Base-by-base conservation (phyloP, 1,139 yeast species). In the Pichia sp. region DNA sequence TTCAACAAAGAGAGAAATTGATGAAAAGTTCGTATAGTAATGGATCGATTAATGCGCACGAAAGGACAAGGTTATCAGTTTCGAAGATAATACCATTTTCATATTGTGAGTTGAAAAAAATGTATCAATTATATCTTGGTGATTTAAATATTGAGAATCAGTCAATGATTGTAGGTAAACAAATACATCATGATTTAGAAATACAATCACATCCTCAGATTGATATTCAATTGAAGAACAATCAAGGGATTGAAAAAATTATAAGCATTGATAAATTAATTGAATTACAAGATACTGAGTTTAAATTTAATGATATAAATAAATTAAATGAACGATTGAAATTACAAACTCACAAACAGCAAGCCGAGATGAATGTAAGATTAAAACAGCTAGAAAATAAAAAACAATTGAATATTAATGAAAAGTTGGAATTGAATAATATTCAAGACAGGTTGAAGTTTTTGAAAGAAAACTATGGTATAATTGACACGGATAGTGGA, bases 111-210 rank as follows among this genome's bases (percentile, higher is more conserved):
- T 49, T 62, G 8, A 55, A 56, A 39, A 50, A 38, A 20, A 45
- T 60, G 48, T 61, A 53, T 40, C 48, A 58, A 18, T 30, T 62
- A 15, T 62, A 58, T 37, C 37, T 50, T 15, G 55, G 56, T 4
- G 47, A 46, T 3, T 23, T 41, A n/a, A 57, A 56, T 20, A 65
- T 63, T 23, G 53, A 48, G 22, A 65, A 68, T 1, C 58, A 53
- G 7, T 62, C 68, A 3, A 71, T 76, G 69, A 53, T 49, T 15
- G 51, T 62, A 20, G 85, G 83, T 1, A 59, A 62, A 15, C 52
- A 54, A 27, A 66, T 66, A 36, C 86, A 77, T 60, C 63, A 60
- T 26, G 53, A 55, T 16, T 61, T 77, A 23, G 85, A 79, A 56
- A 51, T 57, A 6, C 61, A 57, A 23, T 59, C 70, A 0, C 81